Evolutionary conservation across 2,329 filamentous ascomycete genomes (phyloP).

Genomic region (Chrysoporthe austroafricana): DNA sequence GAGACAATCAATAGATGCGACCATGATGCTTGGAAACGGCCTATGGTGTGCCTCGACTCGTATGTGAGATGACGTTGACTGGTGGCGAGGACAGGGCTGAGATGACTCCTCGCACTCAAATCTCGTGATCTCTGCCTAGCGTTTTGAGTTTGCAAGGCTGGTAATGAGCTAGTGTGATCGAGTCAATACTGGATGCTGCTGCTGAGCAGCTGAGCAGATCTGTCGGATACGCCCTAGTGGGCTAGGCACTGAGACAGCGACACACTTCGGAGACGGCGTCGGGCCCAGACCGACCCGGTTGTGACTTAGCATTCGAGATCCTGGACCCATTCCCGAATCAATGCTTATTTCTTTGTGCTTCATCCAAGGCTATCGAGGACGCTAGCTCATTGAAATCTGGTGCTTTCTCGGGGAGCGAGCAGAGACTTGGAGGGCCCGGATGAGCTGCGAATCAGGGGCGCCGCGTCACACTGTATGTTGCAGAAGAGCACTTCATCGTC

Average conservation of each 20-base stretch:
- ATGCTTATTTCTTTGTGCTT: neutral
- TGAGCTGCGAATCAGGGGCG: conserved; percentile 17
- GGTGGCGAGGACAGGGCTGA: conserved; percentile 11
- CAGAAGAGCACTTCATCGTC: conserved; percentile 21
- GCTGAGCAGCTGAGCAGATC: neutral
- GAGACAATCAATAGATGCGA: conserved; percentile 26
- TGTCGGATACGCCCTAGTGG: conserved; percentile 5
- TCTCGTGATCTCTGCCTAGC: neutral
- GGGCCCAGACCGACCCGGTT: neutral
- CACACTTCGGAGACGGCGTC: neutral
- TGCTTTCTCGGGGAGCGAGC: neutral
- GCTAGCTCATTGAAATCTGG: neutral
- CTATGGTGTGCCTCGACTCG: neutral
- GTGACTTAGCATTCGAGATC: neutral
- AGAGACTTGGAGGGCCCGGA: neutral
- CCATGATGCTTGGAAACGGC: conserved; percentile 15
- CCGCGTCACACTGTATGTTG: conserved; percentile 27
- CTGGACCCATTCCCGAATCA: neutral
- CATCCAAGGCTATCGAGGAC: neutral
- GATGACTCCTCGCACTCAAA: neutral
- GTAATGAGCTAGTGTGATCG: neutral
- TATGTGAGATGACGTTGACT: conserved; percentile 25
- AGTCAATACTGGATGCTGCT: conserved; percentile 1
- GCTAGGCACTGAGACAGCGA: neutral
- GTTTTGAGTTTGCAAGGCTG: conserved; percentile 3